Conservation (phyloP, 805 yeast genomes). For the Pichia eremophila region DNA sequence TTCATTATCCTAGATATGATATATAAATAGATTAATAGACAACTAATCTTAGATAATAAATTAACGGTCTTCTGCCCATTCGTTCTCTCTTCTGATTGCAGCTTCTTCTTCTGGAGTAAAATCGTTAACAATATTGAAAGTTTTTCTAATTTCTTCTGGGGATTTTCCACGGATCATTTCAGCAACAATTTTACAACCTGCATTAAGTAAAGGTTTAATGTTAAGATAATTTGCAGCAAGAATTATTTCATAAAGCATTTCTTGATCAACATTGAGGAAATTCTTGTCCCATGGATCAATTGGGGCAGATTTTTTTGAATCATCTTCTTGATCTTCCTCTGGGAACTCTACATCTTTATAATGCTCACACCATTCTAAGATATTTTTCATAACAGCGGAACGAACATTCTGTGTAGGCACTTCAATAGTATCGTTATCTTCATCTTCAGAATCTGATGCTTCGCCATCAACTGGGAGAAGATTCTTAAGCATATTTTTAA, state of each 20-base stretch:
- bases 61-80: constrained; percentile 83
- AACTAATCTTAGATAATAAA: not conserved
- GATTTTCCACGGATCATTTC: constrained; percentile 76
- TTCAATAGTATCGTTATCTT: constrained; percentile 38
- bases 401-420: constrained; percentile 89
- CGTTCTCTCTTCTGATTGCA: constrained; percentile 78
- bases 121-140: constrained; percentile 73
- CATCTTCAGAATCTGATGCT: constrained; percentile 25
- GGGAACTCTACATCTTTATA: constrained; percentile 75
- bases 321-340: constrained; percentile 73
- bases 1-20: too few relatives aligned
- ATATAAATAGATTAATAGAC: not conserved
- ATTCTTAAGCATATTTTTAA: constrained; percentile 82
- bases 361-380: constrained; percentile 94
- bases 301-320: constrained; percentile 79
- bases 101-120: constrained; percentile 85
- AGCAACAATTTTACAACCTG: constrained; percentile 76
- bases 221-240: constrained; percentile 75
- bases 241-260: constrained; percentile 73
- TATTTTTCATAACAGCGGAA: constrained; percentile 77
- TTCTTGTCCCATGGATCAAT: constrained; percentile 94
- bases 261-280: constrained; percentile 88
- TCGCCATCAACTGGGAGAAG: constrained; percentile 31
- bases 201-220: constrained; percentile 63
- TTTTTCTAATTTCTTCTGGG: constrained; percentile 72